A percentile compares a stretch with the other conserved stretches of the same genome.
Conservation (phyloP, 1,139 yeast genomes). For the Geotrichum fermentans region DNA sequence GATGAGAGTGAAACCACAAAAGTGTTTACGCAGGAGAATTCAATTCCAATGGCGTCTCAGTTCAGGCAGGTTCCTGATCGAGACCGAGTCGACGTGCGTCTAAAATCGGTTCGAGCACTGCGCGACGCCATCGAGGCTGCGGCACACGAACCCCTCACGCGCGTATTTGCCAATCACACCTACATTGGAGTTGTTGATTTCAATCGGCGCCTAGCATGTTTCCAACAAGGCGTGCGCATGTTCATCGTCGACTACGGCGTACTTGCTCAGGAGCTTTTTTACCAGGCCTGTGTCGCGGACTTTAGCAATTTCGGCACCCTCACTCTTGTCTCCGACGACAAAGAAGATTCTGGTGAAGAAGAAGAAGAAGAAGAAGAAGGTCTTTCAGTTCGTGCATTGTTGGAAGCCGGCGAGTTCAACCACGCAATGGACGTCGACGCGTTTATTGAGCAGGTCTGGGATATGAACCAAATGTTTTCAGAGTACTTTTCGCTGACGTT, state of each 20-base stretch:
- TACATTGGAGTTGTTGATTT: constrained; percentile 83
- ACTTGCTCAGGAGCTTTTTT: constrained; percentile 60
- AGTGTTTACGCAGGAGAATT: background rate
- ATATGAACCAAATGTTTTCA: constrained; percentile 57
- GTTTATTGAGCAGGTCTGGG: constrained; percentile 22
- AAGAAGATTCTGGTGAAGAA: constrained; percentile 26
- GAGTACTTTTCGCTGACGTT: constrained; percentile 69
- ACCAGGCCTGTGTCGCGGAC: constrained; percentile 72
- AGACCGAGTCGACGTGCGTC: constrained; percentile 21
- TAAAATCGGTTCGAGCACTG: constrained; percentile 45
- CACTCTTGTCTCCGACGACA: constrained; percentile 34
- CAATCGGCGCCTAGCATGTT: constrained; percentile 61
- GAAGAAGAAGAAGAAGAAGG: constrained; percentile 13
- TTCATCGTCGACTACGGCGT: constrained; percentile 78
- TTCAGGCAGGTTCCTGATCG: constrained; percentile 13
- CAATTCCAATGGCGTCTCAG: constrained; percentile 7
- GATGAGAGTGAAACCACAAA: background rate
- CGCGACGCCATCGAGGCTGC: constrained; percentile 47
- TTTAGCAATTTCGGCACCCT: constrained; percentile 79
- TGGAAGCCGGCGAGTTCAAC: constrained; percentile 15
- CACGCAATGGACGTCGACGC: constrained; percentile 1
- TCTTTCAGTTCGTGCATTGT: constrained; percentile 21
- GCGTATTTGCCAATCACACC: constrained; percentile 62
- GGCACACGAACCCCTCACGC: constrained; percentile 54
- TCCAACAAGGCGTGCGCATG: constrained; percentile 76